Conservation (phyloP, 345 rosid species). For the Syzygium jambos region DNA sequence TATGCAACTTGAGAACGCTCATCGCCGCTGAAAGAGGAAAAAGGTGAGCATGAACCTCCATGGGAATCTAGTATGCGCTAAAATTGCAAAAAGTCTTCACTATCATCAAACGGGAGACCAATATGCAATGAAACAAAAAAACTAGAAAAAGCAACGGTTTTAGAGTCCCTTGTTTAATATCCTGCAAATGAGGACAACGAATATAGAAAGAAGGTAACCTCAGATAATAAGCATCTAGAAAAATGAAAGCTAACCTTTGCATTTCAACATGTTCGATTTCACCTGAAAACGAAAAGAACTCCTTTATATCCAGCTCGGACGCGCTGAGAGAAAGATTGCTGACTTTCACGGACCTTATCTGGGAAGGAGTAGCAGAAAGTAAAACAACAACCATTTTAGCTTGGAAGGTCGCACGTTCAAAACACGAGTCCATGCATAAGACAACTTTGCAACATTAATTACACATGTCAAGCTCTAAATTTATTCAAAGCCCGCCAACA, state of each 20-base stretch:
- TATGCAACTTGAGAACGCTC: conserved; percentile 64
- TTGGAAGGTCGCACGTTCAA: not conserved
- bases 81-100: not conserved
- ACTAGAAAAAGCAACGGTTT: not conserved
- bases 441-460: not conserved
- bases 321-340: conserved; percentile 69
- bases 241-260: conserved; percentile 25
- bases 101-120: too few species aligned
- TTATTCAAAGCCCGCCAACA: not conserved
- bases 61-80: not conserved
- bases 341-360: conserved; percentile 71
- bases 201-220: not conserved
- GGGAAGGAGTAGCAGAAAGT: not conserved
- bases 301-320: conserved; percentile 67
- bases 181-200: not conserved
- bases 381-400: not conserved
- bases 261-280: conserved; percentile 67
- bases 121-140: not conserved
- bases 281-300: conserved; percentile 91
- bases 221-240: not conserved
- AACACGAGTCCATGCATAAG: not conserved
- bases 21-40: conserved; percentile 23
- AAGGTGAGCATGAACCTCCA: conserved; percentile 1
- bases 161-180: not conserved
- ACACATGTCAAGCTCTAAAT: not conserved